Base-by-base conservation (phyloP, 371 early-diverging fungal genomes). In the Syncephalastrum contaminatum region DNA sequence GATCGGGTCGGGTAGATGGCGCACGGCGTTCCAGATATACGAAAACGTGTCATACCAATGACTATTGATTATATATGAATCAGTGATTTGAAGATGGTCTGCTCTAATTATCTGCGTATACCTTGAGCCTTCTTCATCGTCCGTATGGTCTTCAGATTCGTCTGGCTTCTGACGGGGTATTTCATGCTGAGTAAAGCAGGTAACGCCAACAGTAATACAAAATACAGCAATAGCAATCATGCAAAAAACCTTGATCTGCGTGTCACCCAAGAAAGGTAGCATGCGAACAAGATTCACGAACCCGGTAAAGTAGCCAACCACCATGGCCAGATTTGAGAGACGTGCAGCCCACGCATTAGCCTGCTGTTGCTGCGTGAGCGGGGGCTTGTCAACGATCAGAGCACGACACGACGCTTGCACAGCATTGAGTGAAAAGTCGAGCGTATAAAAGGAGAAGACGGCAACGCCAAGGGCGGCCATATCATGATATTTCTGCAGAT, bases 391-490 rank as follows among this genome's bases (percentile, higher is more conserved):
- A 16, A 93, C 73, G 48, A 91, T 87, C 27, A 93, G 60, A 3
- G 90, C 86, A 13, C 93, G 85, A 48, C 85, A 85, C 22, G 80
- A 70, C 3, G 89, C 87, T 56, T 86, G 86, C 1, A 72, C 81
- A 1, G 88, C 88, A 61, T 93, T 93, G 51, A 93, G 73, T 0
- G 90, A 81, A 58, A 93, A 91, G 60, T 93, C 93, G 4, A 93
- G 69, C 21, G 74, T 65, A 55, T 88, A 90, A 63, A 92, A 91
- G 1, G 83, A 81, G 0, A 75, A 14, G 1, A 92, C 88, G 12
- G 89, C 90, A 4, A 86, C 64, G 0, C 66, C 56, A 30, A 84
- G 81, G 0, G 83, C 76, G 59, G 69, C 10, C 36, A 30, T 30
- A 10, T 30, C 36, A 30, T 2, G 49, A 50, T 18, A 54, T 0